These are phyloP conservation scores for Aspergillus floridensis DNA, from an alignment of 2,329 filamentous ascomycete species.

Conservation along the genomic window DNA sequence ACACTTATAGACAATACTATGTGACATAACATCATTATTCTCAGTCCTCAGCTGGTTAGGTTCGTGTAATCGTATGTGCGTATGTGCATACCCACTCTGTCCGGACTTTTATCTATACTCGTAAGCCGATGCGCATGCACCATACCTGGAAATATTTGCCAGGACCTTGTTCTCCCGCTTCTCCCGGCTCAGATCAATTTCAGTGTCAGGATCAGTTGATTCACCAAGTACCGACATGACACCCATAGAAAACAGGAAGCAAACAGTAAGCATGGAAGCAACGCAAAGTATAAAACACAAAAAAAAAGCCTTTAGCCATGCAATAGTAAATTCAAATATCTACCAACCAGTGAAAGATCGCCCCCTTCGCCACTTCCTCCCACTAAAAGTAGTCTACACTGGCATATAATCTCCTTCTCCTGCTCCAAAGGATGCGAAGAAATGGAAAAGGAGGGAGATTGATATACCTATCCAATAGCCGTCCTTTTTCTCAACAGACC, in stretches of 20 bases:
- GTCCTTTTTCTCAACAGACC: not conserved
- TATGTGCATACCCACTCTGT: too few relatives aligned
- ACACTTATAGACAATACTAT: conserved; percentile 17
- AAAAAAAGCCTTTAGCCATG: not conserved
- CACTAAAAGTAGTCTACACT: not conserved
- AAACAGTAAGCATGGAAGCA: conserved; percentile 18
- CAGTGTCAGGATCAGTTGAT: conserved; percentile 16
- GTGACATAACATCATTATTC: conserved; percentile 5
- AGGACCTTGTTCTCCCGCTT: too few relatives aligned
- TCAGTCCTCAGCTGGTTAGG: not conserved
- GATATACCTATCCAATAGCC: not conserved
- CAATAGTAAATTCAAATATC: not conserved
- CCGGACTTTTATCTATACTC: too few relatives aligned
- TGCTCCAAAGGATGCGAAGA: not conserved
- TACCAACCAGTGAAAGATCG: not conserved
- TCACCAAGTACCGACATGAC: conserved; percentile 8
- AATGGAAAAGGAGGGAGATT: not conserved
- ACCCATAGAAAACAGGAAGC: conserved; percentile 26
- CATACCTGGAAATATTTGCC: too few relatives aligned
- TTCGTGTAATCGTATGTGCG: too few relatives aligned
- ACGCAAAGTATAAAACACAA: not conserved
- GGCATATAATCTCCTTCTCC: not conserved
- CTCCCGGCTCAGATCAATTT: not conserved
- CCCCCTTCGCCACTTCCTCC: not conserved
- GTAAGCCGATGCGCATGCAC: too few relatives aligned